Conservation (phyloP, 352 stramenopile species). For the Globisporangium splendens region DNA sequence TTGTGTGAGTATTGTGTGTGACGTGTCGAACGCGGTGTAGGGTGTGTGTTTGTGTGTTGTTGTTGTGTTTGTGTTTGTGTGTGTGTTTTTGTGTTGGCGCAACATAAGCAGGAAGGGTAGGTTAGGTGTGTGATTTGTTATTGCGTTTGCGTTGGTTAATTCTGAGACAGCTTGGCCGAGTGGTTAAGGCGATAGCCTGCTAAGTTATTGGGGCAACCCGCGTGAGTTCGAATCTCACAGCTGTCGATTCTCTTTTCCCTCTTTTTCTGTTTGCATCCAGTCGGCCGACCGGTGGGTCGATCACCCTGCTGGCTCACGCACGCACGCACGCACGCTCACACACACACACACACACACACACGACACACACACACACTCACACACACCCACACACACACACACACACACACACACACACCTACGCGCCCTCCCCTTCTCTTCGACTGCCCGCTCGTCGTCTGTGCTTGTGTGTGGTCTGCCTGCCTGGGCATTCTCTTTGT, state of each 20-base stretch:
- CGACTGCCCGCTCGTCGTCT: too few relatives aligned
- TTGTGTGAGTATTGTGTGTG: too few relatives aligned
- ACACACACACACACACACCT: too few relatives aligned
- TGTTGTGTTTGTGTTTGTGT: neutral
- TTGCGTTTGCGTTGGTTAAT: neutral
- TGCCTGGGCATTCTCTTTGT: too few relatives aligned
- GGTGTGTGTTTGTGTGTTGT: neutral
- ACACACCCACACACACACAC: too few relatives aligned
- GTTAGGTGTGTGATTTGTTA: neutral
- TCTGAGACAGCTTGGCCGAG: neutral
- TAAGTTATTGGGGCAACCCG: neutral
- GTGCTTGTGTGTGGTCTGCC: too few relatives aligned
- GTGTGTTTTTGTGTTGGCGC: neutral
- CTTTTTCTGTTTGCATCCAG: neutral
- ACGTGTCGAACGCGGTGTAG: neutral
- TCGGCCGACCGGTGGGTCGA: too few relatives aligned
- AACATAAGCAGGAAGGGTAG: neutral
- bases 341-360: too few relatives aligned
- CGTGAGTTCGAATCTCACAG: slow-evolving; percentile 1
- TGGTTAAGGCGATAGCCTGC: neutral
- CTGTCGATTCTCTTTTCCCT: neutral
- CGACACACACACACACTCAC: too few relatives aligned
- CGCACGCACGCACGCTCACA: too few relatives aligned
- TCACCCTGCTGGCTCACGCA: too few relatives aligned
- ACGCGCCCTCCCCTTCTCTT: too few relatives aligned